Evolutionary conservation across 2,329 filamentous ascomycete species (phyloP), one percentile per base, ranked within the genome.

Genomic region (Elsinoe perseae): DNA sequence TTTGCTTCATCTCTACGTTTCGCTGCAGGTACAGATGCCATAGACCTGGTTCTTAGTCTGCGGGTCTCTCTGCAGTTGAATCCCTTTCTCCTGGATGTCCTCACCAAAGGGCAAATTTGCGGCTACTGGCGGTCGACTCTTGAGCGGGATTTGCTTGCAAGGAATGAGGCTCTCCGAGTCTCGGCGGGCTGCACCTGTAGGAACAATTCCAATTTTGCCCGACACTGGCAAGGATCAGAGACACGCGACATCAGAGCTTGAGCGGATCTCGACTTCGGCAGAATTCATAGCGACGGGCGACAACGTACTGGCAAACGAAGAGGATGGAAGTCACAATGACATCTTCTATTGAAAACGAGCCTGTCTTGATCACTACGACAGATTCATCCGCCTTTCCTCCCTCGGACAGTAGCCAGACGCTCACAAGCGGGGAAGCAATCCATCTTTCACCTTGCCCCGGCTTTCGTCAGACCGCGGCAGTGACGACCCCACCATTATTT

Each of bases 401-500:
- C 36, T 25, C 28, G 42, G 52, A 27, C 20, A 9, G 43, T 20
- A 27, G 25, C n/a, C 20, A 42, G 42, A 25, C 21, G 34, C 27
- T 23, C 20, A 21, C 12, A 34, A 50, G 38, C 27, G 54, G 54
- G 25, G 27, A 58, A 58, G 44, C 46, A 43, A 52, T 50, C 42
- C 53, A 53, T 28, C 28, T 14, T 5, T 34, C 32, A 25, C 48
- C 10, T 32, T 43, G 48, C 57, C 48, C 54, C 55, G 43, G 54
- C 50, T 56, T 52, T 54, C 48, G 57, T 55, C 57, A 56, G 30
- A 54, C 54, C 53, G 57, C 36, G 50, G 53, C 52, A 59, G 43
- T 28, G 46, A 40, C 48, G 46, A 56, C 57, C 57, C 57, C 57
- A 54, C 57, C 32, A 36, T 36, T 56, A 59, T 59, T 54, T 56